phyloP scores from a whole-genome alignment of 768 basidiomycete genomes.

The Pleurotus tuber-regium region DNA sequence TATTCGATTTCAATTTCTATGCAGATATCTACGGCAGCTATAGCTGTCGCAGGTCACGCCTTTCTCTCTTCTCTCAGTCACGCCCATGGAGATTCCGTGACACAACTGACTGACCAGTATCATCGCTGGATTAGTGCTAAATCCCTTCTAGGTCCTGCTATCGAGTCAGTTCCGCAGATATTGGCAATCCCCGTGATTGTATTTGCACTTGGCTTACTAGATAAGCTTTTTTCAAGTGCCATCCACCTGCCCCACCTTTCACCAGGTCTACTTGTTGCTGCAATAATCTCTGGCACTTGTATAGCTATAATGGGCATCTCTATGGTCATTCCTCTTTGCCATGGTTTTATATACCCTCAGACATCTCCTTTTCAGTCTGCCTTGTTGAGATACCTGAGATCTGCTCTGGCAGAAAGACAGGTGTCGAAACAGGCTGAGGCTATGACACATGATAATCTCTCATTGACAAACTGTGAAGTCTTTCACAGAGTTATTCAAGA shows the following conservation, averaged over 20 bases:
- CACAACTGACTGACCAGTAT: slow-evolving; percentile 1
- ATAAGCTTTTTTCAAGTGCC: slow-evolving; percentile 8
- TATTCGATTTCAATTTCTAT: background rate
- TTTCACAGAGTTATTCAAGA: slow-evolving; percentile 8
- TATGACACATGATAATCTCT: background rate
- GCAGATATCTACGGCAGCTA: slow-evolving; percentile 9
- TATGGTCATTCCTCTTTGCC: slow-evolving; percentile 1
- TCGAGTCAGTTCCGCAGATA: slow-evolving; percentile 5
- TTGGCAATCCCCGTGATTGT: slow-evolving; percentile 7
- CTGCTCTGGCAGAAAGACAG: background rate
- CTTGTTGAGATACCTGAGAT: background rate
- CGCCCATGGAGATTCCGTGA: slow-evolving; percentile 1
- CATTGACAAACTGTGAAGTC: background rate
- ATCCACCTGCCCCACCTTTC: background rate
- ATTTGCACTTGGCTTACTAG: slow-evolving; percentile 9
- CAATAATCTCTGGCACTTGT: background rate
- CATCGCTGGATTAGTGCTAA: slow-evolving; percentile 2
- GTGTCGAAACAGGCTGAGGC: background rate
- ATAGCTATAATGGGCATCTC: background rate
- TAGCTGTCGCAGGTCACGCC: slow-evolving; percentile 5
- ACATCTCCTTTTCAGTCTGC: slow-evolving; percentile 9
- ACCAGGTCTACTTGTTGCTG: background rate
- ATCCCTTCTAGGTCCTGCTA: slow-evolving; percentile 3
- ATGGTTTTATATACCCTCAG: background rate
- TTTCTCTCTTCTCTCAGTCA: slow-evolving; percentile 8